phyloP scores from a whole-genome alignment of 768 basidiomycete species.

The Mycena alexandri region DNA sequence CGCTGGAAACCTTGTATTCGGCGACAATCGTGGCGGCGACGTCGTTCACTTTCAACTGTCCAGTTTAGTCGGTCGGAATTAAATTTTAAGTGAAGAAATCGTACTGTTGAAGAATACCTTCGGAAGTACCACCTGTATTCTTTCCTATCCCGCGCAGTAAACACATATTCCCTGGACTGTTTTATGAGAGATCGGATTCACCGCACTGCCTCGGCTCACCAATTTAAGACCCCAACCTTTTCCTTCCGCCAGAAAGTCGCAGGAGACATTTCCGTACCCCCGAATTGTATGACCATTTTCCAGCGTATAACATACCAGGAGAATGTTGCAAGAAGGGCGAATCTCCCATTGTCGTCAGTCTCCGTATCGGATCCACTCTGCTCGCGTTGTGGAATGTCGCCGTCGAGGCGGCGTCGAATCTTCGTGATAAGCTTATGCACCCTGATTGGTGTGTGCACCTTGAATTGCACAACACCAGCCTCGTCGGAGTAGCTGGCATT shows the following conservation, averaged over 20 bases:
- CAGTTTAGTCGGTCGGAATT: neutral
- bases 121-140: conserved; percentile 23
- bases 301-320: conserved; percentile 14
- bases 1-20: conserved; percentile 19
- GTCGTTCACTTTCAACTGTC: conserved; percentile 28
- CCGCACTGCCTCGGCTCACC: neutral
- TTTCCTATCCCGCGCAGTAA: conserved; percentile 28
- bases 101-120: conserved; percentile 1
- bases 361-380: conserved; percentile 2
- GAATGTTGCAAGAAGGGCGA: conserved; percentile 21
- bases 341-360: conserved; percentile 5
- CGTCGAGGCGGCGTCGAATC: conserved; percentile 29
- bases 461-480: conserved; percentile 24
- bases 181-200: neutral
- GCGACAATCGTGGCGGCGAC: conserved; percentile 22
- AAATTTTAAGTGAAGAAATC: too few relatives aligned
- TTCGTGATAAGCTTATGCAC: conserved; percentile 25
- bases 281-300: conserved; percentile 21
- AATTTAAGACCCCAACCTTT: neutral
- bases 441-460: conserved; percentile 25
- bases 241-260: conserved; percentile 23
- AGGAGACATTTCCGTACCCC: conserved; percentile 22
- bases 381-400: conserved; percentile 27
- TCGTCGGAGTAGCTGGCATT: conserved; percentile 27
- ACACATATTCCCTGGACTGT: conserved; percentile 1